Conservation (phyloP, 768 basidiomycete genomes). For the Pisolithus albus region DNA sequence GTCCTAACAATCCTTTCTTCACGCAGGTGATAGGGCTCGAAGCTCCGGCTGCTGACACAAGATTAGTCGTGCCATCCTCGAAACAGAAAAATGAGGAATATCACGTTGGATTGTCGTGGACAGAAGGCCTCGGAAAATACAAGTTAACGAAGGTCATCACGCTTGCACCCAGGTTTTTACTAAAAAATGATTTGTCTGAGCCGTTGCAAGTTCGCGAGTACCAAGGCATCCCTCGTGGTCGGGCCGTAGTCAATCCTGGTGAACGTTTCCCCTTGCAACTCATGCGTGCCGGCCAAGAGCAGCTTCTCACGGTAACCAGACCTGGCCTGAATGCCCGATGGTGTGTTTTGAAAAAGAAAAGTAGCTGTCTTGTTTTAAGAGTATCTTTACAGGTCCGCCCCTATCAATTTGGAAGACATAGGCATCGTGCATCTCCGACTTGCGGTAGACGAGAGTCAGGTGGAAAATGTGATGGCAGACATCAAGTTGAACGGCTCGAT, state of each 20-base stretch:
- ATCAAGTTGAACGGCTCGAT: conserved; percentile 79
- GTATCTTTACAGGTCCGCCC: conserved; percentile 64
- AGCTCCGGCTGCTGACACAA: conserved; percentile 85
- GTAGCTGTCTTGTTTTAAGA: neutral
- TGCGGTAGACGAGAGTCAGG: conserved; percentile 32
- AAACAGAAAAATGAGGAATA: conserved; percentile 58
- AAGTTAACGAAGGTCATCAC: conserved; percentile 93
- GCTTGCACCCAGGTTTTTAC: conserved; percentile 80
- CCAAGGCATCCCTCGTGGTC: conserved; percentile 59
- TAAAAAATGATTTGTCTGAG: conserved; percentile 72
- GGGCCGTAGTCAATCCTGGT: conserved; percentile 55
- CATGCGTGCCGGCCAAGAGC: conserved; percentile 59
- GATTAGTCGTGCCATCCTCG: conserved; percentile 62
- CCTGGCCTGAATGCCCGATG: conserved; percentile 82
- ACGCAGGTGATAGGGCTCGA: conserved; percentile 78
- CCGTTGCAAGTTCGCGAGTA: conserved; percentile 81
- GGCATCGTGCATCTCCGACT: conserved; percentile 76
- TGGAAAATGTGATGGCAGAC: conserved; percentile 65
- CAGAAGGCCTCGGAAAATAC: conserved; percentile 94
- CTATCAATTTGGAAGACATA: conserved; percentile 88
- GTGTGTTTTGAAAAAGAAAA: conserved; percentile 35
- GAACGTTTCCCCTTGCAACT: conserved; percentile 63
- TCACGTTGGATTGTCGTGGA: conserved; percentile 86
- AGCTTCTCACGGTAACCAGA: conserved; percentile 77
- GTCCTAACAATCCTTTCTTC: conserved; percentile 5